Conservation (phyloP, 1,139 yeast genomes). For the Suhomyces panamericanus region DNA sequence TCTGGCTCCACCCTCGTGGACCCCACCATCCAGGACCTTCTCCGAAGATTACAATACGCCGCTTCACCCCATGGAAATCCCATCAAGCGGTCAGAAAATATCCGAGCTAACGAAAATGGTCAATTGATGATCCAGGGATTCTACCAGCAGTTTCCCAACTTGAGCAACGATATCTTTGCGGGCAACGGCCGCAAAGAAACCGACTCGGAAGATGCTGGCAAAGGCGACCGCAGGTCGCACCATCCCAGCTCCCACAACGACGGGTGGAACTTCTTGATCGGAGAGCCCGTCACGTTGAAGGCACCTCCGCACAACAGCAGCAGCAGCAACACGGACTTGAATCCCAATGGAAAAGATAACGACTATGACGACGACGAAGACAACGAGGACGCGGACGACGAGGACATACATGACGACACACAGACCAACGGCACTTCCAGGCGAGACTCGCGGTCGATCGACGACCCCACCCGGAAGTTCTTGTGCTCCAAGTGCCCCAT, state of each 20-base stretch:
- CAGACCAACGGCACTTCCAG: slow-evolving; percentile 6
- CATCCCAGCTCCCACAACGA: slow-evolving; percentile 24
- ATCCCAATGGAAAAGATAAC: slow-evolving; percentile 2
- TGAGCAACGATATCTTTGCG: slow-evolving; percentile 43
- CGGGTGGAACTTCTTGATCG: slow-evolving; percentile 42
- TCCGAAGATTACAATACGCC: slow-evolving; percentile 53
- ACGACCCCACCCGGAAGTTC: slow-evolving; percentile 34
- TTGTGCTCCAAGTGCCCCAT: slow-evolving; percentile 51
- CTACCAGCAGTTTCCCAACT: slow-evolving; percentile 45
- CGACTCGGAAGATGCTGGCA: slow-evolving; percentile 7
- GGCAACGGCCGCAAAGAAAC: slow-evolving; percentile 8
- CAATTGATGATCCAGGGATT: slow-evolving; percentile 47
- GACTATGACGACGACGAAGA: slow-evolving; percentile 10
- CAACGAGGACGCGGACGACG: slow-evolving; percentile 12
- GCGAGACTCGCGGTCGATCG: slow-evolving; percentile 3
- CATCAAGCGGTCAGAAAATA: slow-evolving; percentile 34
- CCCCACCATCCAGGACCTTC: slow-evolving; percentile 55
- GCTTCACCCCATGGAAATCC: slow-evolving; percentile 55
- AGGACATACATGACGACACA: not conserved
- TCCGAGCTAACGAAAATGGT: slow-evolving; percentile 44
- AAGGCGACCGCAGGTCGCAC: slow-evolving; percentile 8
- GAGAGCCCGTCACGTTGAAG: slow-evolving; percentile 24
- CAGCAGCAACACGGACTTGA: too few species aligned
- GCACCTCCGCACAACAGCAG: slow-evolving; percentile 8
- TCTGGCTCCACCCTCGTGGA: slow-evolving; percentile 36